A percentile compares a stretch with the other conserved stretches of the same genome.
Conservation (phyloP, 2,329 filamentous ascomycete species). For the Trichoderma breve region DNA sequence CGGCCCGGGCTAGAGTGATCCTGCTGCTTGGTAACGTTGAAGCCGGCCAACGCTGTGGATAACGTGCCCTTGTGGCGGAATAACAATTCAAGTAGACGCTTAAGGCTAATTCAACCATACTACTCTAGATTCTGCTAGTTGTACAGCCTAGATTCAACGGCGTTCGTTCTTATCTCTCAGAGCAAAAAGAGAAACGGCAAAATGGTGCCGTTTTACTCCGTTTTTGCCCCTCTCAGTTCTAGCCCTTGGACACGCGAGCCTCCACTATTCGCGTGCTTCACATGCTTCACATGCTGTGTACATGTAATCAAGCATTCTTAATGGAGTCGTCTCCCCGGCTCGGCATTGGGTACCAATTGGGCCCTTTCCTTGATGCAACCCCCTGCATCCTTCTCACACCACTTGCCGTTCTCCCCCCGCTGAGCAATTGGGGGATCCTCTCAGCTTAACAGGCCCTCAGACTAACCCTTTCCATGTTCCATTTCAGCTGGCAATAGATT, state of each 20-base stretch:
- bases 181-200: background rate
- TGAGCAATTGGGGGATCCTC: background rate
- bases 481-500: background rate
- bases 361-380: slow-evolving; percentile 4
- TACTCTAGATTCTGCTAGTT: background rate
- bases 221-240: background rate
- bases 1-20: background rate
- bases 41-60: background rate
- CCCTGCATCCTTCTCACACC: background rate
- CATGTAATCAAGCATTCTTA: background rate
- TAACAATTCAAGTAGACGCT: background rate
- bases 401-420: background rate
- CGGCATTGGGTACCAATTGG: background rate
- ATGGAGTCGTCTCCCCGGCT: background rate
- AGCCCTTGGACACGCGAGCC: background rate
- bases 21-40: background rate
- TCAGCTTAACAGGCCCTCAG: slow-evolving; percentile 2
- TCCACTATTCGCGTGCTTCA: slow-evolving; percentile 8
- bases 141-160: background rate
- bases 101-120: slow-evolving; percentile 10
- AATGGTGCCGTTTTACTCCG: slow-evolving; percentile 1
- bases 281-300: slow-evolving; percentile 7
- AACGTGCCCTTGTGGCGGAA: background rate
- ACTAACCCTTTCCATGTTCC: slow-evolving; percentile 13
- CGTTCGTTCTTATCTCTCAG: background rate